These are phyloP conservation scores for Aspergillus fumigatus DNA, from an alignment of 2,329 filamentous ascomycete species.

Conservation along the genomic window DNA sequence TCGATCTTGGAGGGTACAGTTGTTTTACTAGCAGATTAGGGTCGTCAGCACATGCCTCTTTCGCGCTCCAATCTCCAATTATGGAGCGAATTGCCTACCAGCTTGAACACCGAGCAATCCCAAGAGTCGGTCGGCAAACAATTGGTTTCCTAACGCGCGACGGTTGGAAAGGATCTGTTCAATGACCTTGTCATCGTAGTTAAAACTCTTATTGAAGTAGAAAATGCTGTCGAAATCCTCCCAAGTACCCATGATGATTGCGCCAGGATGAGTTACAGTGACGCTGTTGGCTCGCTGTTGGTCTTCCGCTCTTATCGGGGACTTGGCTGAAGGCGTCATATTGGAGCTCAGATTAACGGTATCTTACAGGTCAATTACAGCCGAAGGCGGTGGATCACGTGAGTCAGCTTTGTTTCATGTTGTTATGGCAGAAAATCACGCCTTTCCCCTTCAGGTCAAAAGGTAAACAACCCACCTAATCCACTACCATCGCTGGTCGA, in stretches of 20 bases:
- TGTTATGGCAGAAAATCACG: constrained; percentile 32
- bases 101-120: constrained; percentile 65
- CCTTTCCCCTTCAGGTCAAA: constrained; percentile 30
- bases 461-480: constrained; percentile 39
- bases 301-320: neutral
- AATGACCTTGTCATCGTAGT: constrained; percentile 58
- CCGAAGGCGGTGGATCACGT: constrained; percentile 22
- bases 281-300: neutral
- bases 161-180: constrained; percentile 64
- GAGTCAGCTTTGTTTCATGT: neutral
- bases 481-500: constrained; percentile 16
- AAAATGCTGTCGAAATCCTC: constrained; percentile 67
- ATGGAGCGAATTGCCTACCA: constrained; percentile 45
- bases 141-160: constrained; percentile 61
- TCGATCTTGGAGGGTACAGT: constrained; percentile 69
- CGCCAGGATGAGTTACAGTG: neutral
- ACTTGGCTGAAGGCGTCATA: constrained; percentile 8
- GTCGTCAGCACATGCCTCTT: constrained; percentile 9
- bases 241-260: constrained; percentile 42
- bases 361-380: constrained; percentile 11
- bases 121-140: constrained; percentile 78
- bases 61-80: neutral
- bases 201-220: constrained; percentile 53
- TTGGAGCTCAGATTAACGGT: constrained; percentile 11
- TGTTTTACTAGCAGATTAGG: constrained; percentile 46